Evolutionary conservation across 345 rosid species (phyloP), one percentile per base, ranked within the genome.

Genomic region (Gynandropsis gynandra): DNA sequence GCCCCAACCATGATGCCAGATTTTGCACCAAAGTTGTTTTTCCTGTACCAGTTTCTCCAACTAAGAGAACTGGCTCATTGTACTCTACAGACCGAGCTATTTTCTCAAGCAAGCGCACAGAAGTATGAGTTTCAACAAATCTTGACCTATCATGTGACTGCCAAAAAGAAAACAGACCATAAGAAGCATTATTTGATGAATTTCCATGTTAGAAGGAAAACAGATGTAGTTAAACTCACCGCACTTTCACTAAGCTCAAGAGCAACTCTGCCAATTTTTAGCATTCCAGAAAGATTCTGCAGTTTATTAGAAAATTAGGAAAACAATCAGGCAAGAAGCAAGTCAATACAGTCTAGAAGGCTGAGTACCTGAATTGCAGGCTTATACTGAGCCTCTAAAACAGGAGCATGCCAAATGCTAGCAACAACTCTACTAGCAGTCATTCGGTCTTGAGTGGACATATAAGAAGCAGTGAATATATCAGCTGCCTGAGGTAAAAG

Each of bases 1-100:
- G 95, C 44, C 96, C 86, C 19, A 82, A 74, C 84, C 78, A 80
- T 43, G 37, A 61, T 33, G 96, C 95, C 55, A 90, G 63, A 68
- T 80, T 80, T 72, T 90, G 98, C 49, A 90, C 95, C 44, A 90
- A 83, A 21, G 98, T 90, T 40, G 98, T 87, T 80, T 90, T 90
- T 64, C 96, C 98, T 1, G 95, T 87, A 66, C 98, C 98, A 63
- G 98, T 90, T 82, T 90, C 98, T 56, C 98, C 98, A 65, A 90
- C 96, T 71, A 90, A 74, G 56, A 90, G 89, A 71, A 90, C 87
- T 65, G 98, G 82, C 72, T 90, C 96, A 19, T 84, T 87, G 76
- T 71, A 62, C 76, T 78, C 80, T 5, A 83, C 83, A 60, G 81
- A 80, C 72, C 92, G 78, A 54, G 95, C 92, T 68, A 87, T 76